Evolutionary conservation across 192 early-diverging fungal genomes (phyloP).

Genomic region (Funneliformis mosseae): DNA sequence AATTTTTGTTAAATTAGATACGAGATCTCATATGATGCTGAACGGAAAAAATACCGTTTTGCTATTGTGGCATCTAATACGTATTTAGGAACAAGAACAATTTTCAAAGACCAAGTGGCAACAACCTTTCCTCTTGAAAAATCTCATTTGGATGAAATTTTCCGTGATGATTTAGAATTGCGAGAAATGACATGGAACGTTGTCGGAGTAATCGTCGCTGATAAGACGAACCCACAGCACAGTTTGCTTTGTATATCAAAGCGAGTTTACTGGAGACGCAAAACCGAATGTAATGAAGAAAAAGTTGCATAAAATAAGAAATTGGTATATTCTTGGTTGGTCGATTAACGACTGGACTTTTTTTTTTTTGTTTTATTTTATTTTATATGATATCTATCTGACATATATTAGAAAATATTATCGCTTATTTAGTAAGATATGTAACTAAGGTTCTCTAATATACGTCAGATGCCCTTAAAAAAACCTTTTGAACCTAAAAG

Average conservation of each 20-base stretch:
- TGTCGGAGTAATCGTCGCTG: conserved; percentile 27
- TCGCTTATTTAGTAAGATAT: no score
- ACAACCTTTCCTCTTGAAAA: conserved; percentile 5
- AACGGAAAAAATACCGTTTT: conserved; percentile 40
- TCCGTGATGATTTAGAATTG: conserved; percentile 26
- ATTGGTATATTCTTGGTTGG: not conserved
- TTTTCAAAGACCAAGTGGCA: not conserved
- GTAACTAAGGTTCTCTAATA: no score
- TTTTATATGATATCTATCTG: no score
- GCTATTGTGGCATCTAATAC: conserved; percentile 40
- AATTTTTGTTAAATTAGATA: conserved; percentile 35
- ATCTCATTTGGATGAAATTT: conserved; percentile 17
- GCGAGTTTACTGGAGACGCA: conserved; percentile 17
- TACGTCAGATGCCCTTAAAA: no score
- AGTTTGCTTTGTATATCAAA: conserved; percentile 24
- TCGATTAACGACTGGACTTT: not conserved
- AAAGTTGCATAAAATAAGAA: not conserved
- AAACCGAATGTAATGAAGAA: not conserved
- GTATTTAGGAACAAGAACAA: not conserved
- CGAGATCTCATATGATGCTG: conserved; percentile 36
- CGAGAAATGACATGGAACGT: conserved; percentile 26
- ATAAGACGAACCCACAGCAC: not conserved
- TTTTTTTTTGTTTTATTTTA: not conserved
- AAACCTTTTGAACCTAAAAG: no score
- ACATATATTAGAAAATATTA: no score